phyloP scores from a whole-genome alignment of 225 moss, liverwort and hornwort species.

The Sphagnum contortum region DNA sequence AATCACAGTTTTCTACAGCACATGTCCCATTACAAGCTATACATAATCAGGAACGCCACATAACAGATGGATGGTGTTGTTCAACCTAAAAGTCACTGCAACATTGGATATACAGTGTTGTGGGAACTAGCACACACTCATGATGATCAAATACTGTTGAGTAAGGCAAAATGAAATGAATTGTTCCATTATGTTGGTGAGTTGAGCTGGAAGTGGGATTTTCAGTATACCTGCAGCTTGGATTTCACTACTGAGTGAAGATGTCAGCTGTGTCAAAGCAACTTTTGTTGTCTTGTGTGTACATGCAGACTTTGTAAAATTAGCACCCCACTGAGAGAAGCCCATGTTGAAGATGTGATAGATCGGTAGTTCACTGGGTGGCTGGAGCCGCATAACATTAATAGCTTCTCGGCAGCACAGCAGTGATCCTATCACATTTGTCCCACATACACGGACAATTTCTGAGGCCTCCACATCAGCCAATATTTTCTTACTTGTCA shows the following conservation, averaged over 20 bases:
- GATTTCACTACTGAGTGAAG: constrained; percentile 72
- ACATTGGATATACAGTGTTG: not conserved
- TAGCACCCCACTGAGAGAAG: constrained; percentile 83
- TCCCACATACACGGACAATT: constrained; percentile 79
- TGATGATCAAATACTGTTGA: too few species aligned
- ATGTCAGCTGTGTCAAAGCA: constrained; percentile 87
- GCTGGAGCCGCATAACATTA: constrained; percentile 67
- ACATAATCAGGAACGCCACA: too few species aligned
- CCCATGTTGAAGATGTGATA: constrained; percentile 99
- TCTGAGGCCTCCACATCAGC: constrained; percentile 85
- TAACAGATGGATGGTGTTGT: too few species aligned
- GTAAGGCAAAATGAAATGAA: too few species aligned
- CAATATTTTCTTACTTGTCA: constrained; percentile 77
- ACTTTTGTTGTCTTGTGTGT: constrained; percentile 94
- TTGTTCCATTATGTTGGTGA: too few species aligned
- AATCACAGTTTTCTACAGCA: too few species aligned
- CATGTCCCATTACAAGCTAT: too few species aligned
- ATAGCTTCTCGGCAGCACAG: constrained; percentile 91
- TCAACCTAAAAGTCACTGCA: too few species aligned
- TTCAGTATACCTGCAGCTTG: constrained; percentile 54
- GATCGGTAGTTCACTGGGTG: constrained; percentile 26
- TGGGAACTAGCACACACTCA: not conserved
- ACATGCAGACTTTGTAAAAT: constrained; percentile 86
- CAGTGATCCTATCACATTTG: constrained; percentile 88
- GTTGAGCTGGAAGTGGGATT: too few species aligned